Evolutionary conservation across 2,329 filamentous ascomycete species (phyloP), one percentile per base, ranked within the genome.

Genomic region (Proliferodiscus dingleyae): DNA sequence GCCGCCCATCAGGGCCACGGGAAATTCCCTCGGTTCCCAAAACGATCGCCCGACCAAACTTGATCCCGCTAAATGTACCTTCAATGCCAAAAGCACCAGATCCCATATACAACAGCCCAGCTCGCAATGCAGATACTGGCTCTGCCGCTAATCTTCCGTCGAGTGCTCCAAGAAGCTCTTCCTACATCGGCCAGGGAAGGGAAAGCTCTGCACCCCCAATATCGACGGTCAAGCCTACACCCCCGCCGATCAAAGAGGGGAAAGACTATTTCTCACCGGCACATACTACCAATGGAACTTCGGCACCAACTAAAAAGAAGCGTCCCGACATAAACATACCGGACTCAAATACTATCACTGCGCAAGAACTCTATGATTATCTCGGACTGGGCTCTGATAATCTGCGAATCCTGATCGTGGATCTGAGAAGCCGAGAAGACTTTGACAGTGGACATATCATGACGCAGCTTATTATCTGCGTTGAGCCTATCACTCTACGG

Each of bases 391-490:
- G 65, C 0, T 64, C 71, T 11, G 59, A 67, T 60, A 55, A 75
- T 61, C 49, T 89, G 68, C 68, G 81, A 67, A 74, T 96, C 19
- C 69, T 98, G 10, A 65, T 97, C 19, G 89, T 98, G 53, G 93
- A 98, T 64, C 81, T 96, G 33, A 83, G 93, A 30, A 72, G 78
- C 45, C 82, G 93, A 21, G 80, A 86, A 43, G 79, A 86, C 7
- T 98, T 87, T 61, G 89, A 97, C 56, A 76, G 84, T 38, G 93
- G 93, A 0, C 93, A 98, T 62, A 89, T 98, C 52, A 85, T 86
- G 70, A 82, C 86, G 5, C 83, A 83, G 45, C 83, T 80, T 5
- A 87, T 89, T 30, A 88, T 98, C 36, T 98, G 93, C 64, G 79
- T 98, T 49, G 93, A 98, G 59, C 89, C 90, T 19, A 78, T 94